Evolutionary conservation across 441 rosid species (phyloP).

Genomic region (Populus hybrid): DNA sequence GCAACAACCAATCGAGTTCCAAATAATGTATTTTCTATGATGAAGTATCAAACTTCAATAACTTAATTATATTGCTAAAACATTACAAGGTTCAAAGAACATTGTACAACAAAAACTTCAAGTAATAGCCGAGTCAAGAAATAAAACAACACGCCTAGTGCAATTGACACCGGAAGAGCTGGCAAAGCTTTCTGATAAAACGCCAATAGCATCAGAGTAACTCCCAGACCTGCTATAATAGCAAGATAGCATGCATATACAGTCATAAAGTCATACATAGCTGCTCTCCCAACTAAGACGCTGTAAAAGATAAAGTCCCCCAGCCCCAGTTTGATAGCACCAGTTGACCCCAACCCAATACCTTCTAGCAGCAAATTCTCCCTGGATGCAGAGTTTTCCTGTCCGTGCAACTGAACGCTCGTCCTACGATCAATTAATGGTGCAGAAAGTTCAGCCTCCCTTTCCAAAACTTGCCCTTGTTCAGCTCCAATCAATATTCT

Average conservation of each 20-base stretch:
- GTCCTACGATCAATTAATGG: slow-evolving; percentile 58
- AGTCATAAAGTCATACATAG: slow-evolving; percentile 90
- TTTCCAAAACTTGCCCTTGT: slow-evolving; percentile 36
- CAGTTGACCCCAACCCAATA: slow-evolving; percentile 77
- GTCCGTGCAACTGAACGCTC: slow-evolving; percentile 22
- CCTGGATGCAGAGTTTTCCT: slow-evolving; percentile 19
- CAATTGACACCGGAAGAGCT: slow-evolving; percentile 82
- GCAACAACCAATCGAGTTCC: slow-evolving; percentile 20
- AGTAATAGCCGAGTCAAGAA: slow-evolving; percentile 65
- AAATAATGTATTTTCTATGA: neutral
- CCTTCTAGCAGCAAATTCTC: slow-evolving; percentile 67
- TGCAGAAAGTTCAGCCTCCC: slow-evolving; percentile 46
- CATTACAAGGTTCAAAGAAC: slow-evolving; percentile 78
- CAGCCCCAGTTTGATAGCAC: slow-evolving; percentile 88
- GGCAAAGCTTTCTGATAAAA: slow-evolving; percentile 85
- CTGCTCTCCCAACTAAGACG: slow-evolving; percentile 89
- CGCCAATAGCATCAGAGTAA: slow-evolving; percentile 77
- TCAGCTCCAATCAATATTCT: slow-evolving; percentile 34
- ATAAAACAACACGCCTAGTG: slow-evolving; percentile 79
- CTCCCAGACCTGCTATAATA: slow-evolving; percentile 80
- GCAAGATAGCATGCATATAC: slow-evolving; percentile 93
- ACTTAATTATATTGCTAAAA: slow-evolving; percentile 38
- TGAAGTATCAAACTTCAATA: slow-evolving; percentile 3
- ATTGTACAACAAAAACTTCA: slow-evolving; percentile 70
- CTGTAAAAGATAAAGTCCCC: slow-evolving; percentile 94